phyloP scores from a whole-genome alignment of 768 basidiomycete genomes.

The Amanita thiersii region DNA sequence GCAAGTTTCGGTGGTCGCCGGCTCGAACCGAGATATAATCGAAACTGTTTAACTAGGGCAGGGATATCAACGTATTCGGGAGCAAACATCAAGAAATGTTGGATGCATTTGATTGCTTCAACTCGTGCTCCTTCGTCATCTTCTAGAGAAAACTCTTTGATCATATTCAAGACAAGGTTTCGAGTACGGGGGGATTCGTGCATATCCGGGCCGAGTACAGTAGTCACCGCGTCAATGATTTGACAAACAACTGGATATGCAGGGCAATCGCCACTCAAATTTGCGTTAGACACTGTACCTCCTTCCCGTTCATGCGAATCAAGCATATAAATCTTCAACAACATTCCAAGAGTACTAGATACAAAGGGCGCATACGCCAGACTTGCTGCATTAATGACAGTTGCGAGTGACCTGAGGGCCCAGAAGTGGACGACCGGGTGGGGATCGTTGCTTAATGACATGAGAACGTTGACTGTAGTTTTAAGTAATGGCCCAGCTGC shows the following conservation, averaged over 20 bases:
- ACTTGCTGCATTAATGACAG: conserved; percentile 88
- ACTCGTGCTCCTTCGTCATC: conserved; percentile 84
- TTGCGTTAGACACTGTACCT: conserved; percentile 73
- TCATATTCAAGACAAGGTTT: conserved; percentile 75
- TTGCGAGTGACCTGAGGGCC: conserved; percentile 77
- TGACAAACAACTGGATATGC: conserved; percentile 88
- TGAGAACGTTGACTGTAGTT: conserved; percentile 90
- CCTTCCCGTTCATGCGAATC: conserved; percentile 94
- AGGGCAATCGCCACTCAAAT: conserved; percentile 84
- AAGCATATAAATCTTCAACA: conserved; percentile 82
- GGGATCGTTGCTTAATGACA: conserved; percentile 92
- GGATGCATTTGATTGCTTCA: conserved; percentile 92
- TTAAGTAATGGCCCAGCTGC: conserved; percentile 91
- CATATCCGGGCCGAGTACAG: conserved; percentile 90
- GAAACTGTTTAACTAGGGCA: conserved; percentile 69
- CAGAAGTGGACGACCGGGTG: conserved; percentile 96
- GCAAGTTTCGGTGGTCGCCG: conserved; percentile 85
- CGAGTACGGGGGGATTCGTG: conserved; percentile 79
- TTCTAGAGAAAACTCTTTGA: conserved; percentile 79
- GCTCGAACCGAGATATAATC: conserved; percentile 70
- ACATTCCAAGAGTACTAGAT: conserved; percentile 79
- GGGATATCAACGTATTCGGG: conserved; percentile 79
- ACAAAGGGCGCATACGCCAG: conserved; percentile 88
- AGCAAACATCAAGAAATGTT: conserved; percentile 95
- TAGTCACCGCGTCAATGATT: conserved; percentile 89